phyloP scores from a whole-genome alignment of 176 grass and related monocot species.

The Ananas comosus region DNA sequence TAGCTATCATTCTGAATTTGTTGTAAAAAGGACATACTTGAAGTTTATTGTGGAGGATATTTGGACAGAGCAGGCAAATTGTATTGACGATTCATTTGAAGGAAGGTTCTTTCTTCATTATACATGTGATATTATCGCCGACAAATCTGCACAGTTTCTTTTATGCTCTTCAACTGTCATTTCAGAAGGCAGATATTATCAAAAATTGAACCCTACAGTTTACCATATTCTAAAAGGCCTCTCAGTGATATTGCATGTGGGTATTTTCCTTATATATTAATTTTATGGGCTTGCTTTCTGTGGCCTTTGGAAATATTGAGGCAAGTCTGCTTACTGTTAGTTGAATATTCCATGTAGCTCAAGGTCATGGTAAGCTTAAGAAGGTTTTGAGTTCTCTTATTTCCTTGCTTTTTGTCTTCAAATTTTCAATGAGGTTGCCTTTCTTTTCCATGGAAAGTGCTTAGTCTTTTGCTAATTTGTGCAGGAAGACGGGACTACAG shows the following conservation, averaged over 20 bases:
- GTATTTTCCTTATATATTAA: slow-evolving; percentile 37
- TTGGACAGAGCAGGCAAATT: slow-evolving; percentile 26
- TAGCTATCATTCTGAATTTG: slow-evolving; percentile 16
- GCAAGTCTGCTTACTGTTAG: slow-evolving; percentile 44
- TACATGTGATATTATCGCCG: slow-evolving; percentile 10
- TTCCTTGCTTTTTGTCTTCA: slow-evolving; percentile 22
- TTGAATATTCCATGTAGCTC: slow-evolving; percentile 49
- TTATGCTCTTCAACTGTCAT: slow-evolving; percentile 11
- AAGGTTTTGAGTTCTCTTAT: slow-evolving; percentile 34
- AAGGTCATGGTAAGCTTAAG: slow-evolving; percentile 63
- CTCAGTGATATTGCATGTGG: slow-evolving; percentile 32
- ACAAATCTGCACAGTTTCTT: slow-evolving; percentile 18
- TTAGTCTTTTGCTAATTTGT: slow-evolving; percentile 15
- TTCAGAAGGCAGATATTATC: slow-evolving; percentile 37
- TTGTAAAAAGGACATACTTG: slow-evolving; percentile 21
- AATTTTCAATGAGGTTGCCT: not conserved
- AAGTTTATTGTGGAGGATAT: slow-evolving; percentile 33
- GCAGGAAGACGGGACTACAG: slow-evolving; percentile 55
- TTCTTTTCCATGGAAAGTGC: slow-evolving; percentile 9
- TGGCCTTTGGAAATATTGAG: slow-evolving; percentile 38
- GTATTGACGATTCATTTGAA: slow-evolving; percentile 16
- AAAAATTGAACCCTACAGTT: slow-evolving; percentile 7
- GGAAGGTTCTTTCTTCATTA: slow-evolving; percentile 24
- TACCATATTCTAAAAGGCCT: slow-evolving; percentile 29
- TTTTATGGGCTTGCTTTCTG: slow-evolving; percentile 42